Conservation (phyloP, 352 stramenopile genomes). For the Phytophthora macrochlamydospora region DNA sequence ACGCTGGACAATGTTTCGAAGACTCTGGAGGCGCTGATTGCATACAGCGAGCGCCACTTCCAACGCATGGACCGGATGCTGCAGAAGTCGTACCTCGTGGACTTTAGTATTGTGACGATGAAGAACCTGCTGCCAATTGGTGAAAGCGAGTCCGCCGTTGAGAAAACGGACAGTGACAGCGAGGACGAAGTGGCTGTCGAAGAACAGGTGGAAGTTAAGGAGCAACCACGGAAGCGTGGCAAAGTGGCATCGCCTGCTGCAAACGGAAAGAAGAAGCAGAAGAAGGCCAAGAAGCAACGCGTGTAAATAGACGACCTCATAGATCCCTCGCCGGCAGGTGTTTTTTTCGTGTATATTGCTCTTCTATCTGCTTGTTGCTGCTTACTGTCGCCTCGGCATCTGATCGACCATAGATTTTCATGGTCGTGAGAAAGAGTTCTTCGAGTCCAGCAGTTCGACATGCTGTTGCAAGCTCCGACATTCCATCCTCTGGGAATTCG, state of each 20-base stretch:
- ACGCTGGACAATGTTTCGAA: constrained; percentile 67
- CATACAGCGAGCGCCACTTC: constrained; percentile 98
- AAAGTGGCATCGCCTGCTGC: constrained; percentile 17
- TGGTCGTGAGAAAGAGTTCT: constrained; percentile 76
- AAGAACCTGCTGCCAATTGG: constrained; percentile 75
- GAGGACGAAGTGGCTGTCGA: constrained; percentile 18
- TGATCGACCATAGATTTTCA: constrained; percentile 72
- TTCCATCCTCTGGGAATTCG: constrained; percentile 69
- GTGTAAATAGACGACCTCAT: constrained; percentile 48
- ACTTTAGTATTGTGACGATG: constrained; percentile 92
- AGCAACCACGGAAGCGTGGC: constrained; percentile 31
- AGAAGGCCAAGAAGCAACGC: constrained; percentile 48
- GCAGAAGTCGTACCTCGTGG: constrained; percentile 97
- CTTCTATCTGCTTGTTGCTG: not conserved
- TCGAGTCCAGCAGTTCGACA: constrained; percentile 60
- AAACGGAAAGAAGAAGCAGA: constrained; percentile 18
- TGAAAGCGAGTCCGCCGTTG: constrained; percentile 28
- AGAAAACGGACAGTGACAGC: constrained; percentile 52
- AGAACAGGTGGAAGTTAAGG: constrained; percentile 25
- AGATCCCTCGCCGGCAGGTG: constrained; percentile 14
- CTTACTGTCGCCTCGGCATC: constrained; percentile 3
- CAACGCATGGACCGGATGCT: constrained; percentile 96
- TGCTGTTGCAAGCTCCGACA: constrained; percentile 59
- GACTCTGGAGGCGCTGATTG: constrained; percentile 94
- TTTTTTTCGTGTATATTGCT: constrained; percentile 18